Conservation (phyloP, 495 filamentous ascomycete genomes). For the Penicillium nucicola region DNA sequence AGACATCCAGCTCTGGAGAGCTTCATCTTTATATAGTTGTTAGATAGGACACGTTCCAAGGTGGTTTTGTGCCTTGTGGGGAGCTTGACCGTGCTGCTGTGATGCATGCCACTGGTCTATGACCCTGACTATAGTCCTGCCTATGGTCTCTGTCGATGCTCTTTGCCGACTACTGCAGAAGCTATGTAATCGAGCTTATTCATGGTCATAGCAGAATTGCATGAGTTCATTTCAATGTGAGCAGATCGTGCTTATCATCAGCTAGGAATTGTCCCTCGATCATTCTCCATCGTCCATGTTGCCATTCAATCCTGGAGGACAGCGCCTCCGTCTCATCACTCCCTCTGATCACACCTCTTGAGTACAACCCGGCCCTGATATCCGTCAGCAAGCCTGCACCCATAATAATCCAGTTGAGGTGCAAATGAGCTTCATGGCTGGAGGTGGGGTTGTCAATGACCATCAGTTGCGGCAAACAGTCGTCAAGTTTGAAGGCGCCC, state of each 20-base stretch:
- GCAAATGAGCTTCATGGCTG: constrained; percentile 36
- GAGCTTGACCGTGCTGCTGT: no score
- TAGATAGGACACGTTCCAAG: no score
- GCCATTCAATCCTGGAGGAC: no score
- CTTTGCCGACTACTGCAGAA: constrained; percentile 1
- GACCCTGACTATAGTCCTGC: no score
- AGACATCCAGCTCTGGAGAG: not conserved
- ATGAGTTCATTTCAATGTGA: not conserved
- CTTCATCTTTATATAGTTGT: no score
- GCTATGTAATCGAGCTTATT: constrained; percentile 6
- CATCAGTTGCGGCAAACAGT: constrained; percentile 21
- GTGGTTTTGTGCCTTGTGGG: no score
- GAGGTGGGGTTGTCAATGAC: constrained; percentile 34
- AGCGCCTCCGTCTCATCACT: no score
- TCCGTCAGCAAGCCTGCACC: constrained; percentile 34
- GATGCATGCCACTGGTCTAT: no score
- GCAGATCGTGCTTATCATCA: not conserved
- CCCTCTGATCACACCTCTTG: not conserved
- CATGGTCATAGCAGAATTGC: not conserved
- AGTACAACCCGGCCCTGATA: constrained; percentile 28
- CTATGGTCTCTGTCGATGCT: not conserved
- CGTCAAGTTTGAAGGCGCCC: constrained; percentile 30
- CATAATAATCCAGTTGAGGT: constrained; percentile 38
- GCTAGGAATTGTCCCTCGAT: not conserved
- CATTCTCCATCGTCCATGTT: not conserved